These are phyloP conservation scores for Rhynchospora breviuscula DNA, from an alignment of 176 grass and related monocot genomes.

Conservation along the genomic window DNA sequence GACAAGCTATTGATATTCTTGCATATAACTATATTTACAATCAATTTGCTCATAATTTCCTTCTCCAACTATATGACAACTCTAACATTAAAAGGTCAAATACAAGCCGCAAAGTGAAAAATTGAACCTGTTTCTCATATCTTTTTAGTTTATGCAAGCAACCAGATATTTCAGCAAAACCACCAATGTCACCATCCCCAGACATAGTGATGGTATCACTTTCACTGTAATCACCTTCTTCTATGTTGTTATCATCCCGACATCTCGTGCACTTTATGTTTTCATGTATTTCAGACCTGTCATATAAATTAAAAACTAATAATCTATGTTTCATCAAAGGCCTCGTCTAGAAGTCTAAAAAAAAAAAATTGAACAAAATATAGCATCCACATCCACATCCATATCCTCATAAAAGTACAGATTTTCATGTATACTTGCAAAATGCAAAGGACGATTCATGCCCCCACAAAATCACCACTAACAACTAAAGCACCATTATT, in stretches of 20 bases:
- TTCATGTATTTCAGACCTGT: conserved; percentile 95
- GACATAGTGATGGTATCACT: conserved; percentile 23
- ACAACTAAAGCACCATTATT: not conserved
- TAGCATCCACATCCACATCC: not conserved
- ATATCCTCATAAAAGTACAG: not conserved
- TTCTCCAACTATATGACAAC: conserved; percentile 2
- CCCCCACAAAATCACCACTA: not conserved
- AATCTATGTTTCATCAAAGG: conserved; percentile 9
- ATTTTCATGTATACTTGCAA: not conserved
- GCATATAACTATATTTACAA: not conserved
- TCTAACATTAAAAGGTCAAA: not conserved
- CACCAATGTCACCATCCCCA: conserved; percentile 61
- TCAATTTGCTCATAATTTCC: not conserved
- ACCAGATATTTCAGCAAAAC: conserved; percentile 76
- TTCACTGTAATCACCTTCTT: conserved; percentile 17
- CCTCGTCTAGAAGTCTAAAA: not conserved
- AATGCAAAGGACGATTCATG: not conserved
- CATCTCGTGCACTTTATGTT: conserved; percentile 87
- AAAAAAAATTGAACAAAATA: not conserved
- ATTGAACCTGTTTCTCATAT: conserved; percentile 63
- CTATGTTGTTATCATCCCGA: conserved; percentile 24
- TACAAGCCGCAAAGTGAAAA: not conserved
- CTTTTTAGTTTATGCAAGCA: conserved; percentile 69
- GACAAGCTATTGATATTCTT: not conserved
- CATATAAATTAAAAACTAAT: conserved; percentile 3